Conservation (phyloP, 768 basidiomycete species). For the Tricholoma saponaceum region DNA sequence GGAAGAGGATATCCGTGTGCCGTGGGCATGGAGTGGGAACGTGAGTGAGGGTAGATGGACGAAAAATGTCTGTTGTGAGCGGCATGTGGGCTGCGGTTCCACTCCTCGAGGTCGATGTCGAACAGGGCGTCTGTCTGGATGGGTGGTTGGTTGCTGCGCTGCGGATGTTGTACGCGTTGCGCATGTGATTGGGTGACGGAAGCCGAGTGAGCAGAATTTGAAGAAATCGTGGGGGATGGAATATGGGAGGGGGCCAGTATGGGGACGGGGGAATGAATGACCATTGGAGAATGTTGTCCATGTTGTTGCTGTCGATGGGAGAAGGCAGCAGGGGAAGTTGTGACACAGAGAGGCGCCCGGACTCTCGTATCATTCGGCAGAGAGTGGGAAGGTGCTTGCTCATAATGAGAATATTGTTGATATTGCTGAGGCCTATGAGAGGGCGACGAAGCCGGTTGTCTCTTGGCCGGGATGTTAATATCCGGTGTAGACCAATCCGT, state of each 20-base stretch:
- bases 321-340: slow-evolving; percentile 4
- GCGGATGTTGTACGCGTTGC: slow-evolving; percentile 5
- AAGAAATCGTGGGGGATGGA: slow-evolving; percentile 13
- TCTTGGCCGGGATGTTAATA: not conserved
- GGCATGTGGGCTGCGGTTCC: slow-evolving; percentile 14
- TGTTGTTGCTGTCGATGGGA: slow-evolving; percentile 13
- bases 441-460: slow-evolving; percentile 9
- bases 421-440: slow-evolving; percentile 7
- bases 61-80: slow-evolving; percentile 13
- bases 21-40: slow-evolving; percentile 5
- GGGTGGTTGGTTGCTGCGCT: slow-evolving; percentile 1
- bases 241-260: slow-evolving; percentile 15
- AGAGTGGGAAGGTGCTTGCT: slow-evolving; percentile 8
- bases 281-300: slow-evolving; percentile 11
- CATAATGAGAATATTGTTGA: slow-evolving; percentile 11
- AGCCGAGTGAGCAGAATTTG: slow-evolving; percentile 5
- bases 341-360: slow-evolving; percentile 16
- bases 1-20: not conserved
- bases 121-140: slow-evolving; percentile 12
- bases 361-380: slow-evolving; percentile 14
- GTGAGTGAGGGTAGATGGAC: slow-evolving; percentile 5
- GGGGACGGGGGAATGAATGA: slow-evolving; percentile 23
- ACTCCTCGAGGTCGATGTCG: slow-evolving; percentile 25
- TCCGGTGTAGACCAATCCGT: slow-evolving; percentile 14
- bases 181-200: not conserved